phyloP scores from a whole-genome alignment of 371 early-diverging fungal genomes.

The Rhizopus stolonifer region DNA sequence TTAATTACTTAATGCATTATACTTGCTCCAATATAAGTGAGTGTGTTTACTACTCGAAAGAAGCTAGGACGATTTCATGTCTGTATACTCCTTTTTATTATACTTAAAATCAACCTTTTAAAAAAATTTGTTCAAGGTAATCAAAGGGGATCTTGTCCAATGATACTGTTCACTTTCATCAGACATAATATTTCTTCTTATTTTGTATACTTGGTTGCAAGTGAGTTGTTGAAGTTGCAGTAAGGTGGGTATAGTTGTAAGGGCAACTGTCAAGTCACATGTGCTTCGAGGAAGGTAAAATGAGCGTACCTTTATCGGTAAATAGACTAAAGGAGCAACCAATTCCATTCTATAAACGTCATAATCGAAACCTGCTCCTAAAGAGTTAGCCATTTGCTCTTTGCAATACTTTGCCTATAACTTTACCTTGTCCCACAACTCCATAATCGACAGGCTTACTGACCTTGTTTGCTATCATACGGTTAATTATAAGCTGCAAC shows the following conservation, averaged over 20 bases:
- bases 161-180: constrained; percentile 4
- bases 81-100: no score
- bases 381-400: constrained; percentile 11
- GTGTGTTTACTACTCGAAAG: not conserved
- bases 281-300: constrained; percentile 12
- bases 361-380: constrained; percentile 9
- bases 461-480: constrained; percentile 3
- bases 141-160: constrained; percentile 8
- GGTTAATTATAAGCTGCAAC: constrained; percentile 5
- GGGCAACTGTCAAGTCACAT: constrained; percentile 9
- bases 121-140: no score
- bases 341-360: constrained; percentile 15
- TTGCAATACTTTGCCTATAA: constrained; percentile 5
- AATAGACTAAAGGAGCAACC: constrained; percentile 10
- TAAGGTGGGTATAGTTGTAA: constrained; percentile 7
- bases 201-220: constrained; percentile 3
- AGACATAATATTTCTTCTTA: constrained; percentile 8
- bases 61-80: no score
- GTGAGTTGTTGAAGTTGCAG: constrained; percentile 5
- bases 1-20: not conserved
- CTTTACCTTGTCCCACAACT: constrained; percentile 3
- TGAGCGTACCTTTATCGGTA: constrained; percentile 8
- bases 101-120: no score
- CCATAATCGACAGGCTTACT: constrained; percentile 11
- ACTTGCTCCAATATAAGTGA: not conserved